Evolutionary conservation across 177 flowering plant genomes (phyloP).

Genomic region (Tripterygium wilfordii): DNA sequence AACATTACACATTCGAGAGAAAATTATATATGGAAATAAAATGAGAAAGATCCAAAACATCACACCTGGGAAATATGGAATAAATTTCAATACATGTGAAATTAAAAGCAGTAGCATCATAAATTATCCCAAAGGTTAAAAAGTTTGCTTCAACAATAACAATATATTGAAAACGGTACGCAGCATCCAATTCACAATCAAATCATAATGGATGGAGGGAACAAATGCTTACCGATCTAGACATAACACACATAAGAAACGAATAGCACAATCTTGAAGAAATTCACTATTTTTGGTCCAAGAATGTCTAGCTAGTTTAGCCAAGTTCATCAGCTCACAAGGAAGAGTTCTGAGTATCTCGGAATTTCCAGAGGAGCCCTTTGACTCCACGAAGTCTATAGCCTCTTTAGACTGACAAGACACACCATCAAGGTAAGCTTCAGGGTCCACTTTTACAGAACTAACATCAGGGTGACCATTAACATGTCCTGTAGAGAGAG

Average conservation of each 20-base stretch:
- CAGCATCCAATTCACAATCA: too few species aligned
- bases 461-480: constrained; percentile 26
- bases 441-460: constrained; percentile 49
- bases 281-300: constrained; percentile 85
- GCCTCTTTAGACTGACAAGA: constrained; percentile 18
- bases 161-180: too few species aligned
- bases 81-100: background rate
- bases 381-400: constrained; percentile 18
- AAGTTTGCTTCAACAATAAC: too few species aligned
- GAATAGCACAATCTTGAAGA: constrained; percentile 96
- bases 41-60: background rate
- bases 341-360: constrained; percentile 28
- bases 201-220: too few species aligned
- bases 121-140: too few species aligned
- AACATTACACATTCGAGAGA: background rate
- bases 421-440: constrained; percentile 18
- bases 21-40: background rate
- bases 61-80: background rate
- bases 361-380: constrained; percentile 15
- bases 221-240: constrained; percentile 75
- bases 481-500: constrained; percentile 17
- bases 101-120: background rate
- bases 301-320: constrained; percentile 64
- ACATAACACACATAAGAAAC: constrained; percentile 80
- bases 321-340: constrained; percentile 53